Percentiles rank a stretch among this genome's conserved stretches.
phyloP scores from a whole-genome alignment of 2,329 filamentous ascomycete genomes.

The Cladosporium sp. region DNA sequence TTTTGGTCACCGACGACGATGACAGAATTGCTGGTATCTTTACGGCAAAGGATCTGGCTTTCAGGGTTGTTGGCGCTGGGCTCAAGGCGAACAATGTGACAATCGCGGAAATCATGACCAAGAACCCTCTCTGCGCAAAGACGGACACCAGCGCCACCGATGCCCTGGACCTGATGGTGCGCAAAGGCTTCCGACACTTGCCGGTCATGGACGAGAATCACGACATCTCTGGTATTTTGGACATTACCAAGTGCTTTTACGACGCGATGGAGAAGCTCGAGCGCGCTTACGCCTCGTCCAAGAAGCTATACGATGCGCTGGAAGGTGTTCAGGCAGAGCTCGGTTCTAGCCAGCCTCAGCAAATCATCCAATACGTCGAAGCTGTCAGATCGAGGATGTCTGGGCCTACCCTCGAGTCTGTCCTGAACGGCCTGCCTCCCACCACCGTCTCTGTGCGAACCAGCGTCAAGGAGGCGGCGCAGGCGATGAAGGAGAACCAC shows the following conservation, averaged over 20 bases:
- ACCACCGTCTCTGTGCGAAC: constrained; percentile 94
- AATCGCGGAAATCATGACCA: constrained; percentile 99
- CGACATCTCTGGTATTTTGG: constrained; percentile 93
- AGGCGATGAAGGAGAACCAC: constrained; percentile 97
- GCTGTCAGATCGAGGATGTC: constrained; percentile 95
- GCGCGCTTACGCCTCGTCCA: constrained; percentile 93
- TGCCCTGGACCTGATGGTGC: constrained; percentile 93
- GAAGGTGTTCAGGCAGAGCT: constrained; percentile 97
- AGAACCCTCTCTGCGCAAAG: constrained; percentile 94
- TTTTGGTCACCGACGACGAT: constrained; percentile 94
- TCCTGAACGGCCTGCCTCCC: constrained; percentile 84
- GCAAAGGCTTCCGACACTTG: constrained; percentile 94
- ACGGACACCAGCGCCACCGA: constrained; percentile 98
- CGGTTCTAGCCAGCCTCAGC: constrained; percentile 90
- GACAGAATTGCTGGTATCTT: constrained; percentile 98
- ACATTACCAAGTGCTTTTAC: constrained; percentile 99
- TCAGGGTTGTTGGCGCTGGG: constrained; percentile 87
- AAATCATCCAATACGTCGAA: constrained; percentile 98
- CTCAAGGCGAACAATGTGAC: constrained; percentile 84
- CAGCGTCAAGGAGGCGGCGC: constrained; percentile 90
- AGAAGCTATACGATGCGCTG: constrained; percentile 93
- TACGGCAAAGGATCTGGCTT: constrained; percentile 96
- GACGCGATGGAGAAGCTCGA: constrained; percentile 99
- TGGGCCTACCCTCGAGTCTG: constrained; percentile 88
- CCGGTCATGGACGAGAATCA: constrained; percentile 99